Evolutionary conservation across 805 yeast genomes (phyloP), one percentile per base, ranked within the genome.

Genomic region (Kodamaea kakaduensis): DNA sequence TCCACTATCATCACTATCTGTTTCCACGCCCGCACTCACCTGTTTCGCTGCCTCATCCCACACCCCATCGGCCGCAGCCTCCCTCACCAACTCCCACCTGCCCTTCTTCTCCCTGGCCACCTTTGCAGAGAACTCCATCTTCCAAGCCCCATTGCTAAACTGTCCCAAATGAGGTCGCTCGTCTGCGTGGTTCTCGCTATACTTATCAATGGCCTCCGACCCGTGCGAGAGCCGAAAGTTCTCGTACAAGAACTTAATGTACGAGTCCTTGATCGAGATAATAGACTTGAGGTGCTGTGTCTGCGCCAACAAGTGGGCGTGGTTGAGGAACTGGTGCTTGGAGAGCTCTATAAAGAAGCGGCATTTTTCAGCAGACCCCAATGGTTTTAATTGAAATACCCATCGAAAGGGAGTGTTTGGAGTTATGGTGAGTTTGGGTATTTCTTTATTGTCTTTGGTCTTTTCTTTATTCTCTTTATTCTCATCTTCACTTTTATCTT

Each of bases 211-310:
- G 20, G 61, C 45, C 26, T 62, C 68, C 4, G 50, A 43, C 2
- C 69, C 69, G 36, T 61, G 60, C 25, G 58, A 46, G 3, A 55
- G 50, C 36, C 49, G 56, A 41, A 59, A 61, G 42, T 64, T 66
- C 29, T 59, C 65, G 17, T 51, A 43, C 25, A 64, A 45, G 26
- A 58, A 66, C 38, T 43, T 45, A 30, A 46, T 52, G 40, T 59
- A 65, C 17, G 51, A 47, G 36, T 64, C 71, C 36, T 60, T 61
- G 5, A 39, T 42, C 2, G 42, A 40, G 3, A 63, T 34, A 9
- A 50, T 27, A 5, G 38, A 39, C 23, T 56, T 47, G 30, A 65
- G 41, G 13, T 43, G 38, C 4, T 38, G 31, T 6, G 52, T 35
- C 35, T 56, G 47, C 24, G 42, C 37, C 17, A 34, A 25, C n/a